Evolutionary conservation across 1,284 basidiomycete genomes (phyloP), one percentile per base, ranked within the genome.

Genomic region (Malassezia nana): DNA sequence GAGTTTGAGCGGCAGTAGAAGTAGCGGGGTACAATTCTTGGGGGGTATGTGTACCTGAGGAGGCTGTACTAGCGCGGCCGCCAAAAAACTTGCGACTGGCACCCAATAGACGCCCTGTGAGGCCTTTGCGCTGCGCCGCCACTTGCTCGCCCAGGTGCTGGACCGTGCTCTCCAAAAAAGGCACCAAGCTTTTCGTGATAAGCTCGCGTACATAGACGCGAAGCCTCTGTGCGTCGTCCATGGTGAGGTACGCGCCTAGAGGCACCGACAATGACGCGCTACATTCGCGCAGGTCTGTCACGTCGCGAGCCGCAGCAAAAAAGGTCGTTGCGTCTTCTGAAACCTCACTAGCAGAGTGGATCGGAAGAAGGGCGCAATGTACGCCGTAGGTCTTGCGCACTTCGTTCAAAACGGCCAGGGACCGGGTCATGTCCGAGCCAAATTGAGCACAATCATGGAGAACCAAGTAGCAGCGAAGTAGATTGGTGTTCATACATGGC

Each of bases 81-180:
- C 74, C 75, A 55, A 80, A 80, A 28, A 79, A 75, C 58, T 79
- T 79, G 10, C 79, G 59, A 0, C 79, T 78, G 0, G 78, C 79
- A 20, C 71, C 69, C 20, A 72, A 65, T 3, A 98, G 76, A 29
- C 89, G 81, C 33, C 89, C 85, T 3, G 92, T 94, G 20, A 95
- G 84, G 10, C 94, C 80, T 30, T 87, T 80, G 44, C 89, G 81
- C 20, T 84, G 87, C 15, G 86, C 85, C 16, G 84, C 83, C 67
- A 86, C 91, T 22, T 67, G 81, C 77, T 98, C 92, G 72, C 94
- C 94, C 86, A 89, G 94, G 55, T 94, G 87, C 42, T 89, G 72
- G 1, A 94, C 85, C 67, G 84, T 85, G 63, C 86, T 86, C 76
- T 98, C 92, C 87, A 98, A 90, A 84, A 87, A 95, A 0, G 92